These are phyloP conservation scores for Lactifluus volemus DNA, from an alignment of 768 basidiomycete species.

Conservation along the genomic window DNA sequence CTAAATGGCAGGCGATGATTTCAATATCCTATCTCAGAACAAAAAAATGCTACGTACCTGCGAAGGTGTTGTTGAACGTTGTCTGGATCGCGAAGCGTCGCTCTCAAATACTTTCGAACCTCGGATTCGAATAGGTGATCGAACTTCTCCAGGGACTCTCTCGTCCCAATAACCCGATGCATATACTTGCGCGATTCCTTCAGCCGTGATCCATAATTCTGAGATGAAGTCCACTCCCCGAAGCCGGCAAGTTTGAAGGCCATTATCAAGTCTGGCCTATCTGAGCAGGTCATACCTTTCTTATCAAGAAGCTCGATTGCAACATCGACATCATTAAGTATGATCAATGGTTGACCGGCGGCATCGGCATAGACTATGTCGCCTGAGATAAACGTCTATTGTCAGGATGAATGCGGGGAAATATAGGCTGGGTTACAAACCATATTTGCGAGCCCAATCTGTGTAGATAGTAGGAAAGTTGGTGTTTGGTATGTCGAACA, in stretches of 20 bases:
- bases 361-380: neutral
- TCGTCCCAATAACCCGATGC: neutral
- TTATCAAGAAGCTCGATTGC: slow-evolving; percentile 5
- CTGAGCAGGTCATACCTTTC: neutral
- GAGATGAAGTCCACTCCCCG: neutral
- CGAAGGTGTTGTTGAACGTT: neutral
- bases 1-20: neutral
- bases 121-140: neutral
- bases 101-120: neutral
- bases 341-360: neutral
- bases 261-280: neutral
- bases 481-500: neutral
- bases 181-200: slow-evolving; percentile 1
- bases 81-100: neutral
- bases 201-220: neutral
- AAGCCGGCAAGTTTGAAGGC: neutral
- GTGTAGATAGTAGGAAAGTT: neutral
- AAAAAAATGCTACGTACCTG: neutral
- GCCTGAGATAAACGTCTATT: neutral
- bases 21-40: neutral
- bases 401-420: neutral
- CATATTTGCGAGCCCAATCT: neutral
- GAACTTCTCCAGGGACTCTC: neutral
- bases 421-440: neutral
- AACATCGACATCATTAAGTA: neutral